Conservation (phyloP, 1,284 basidiomycete genomes). For the Ustilago shanxiensis region DNA sequence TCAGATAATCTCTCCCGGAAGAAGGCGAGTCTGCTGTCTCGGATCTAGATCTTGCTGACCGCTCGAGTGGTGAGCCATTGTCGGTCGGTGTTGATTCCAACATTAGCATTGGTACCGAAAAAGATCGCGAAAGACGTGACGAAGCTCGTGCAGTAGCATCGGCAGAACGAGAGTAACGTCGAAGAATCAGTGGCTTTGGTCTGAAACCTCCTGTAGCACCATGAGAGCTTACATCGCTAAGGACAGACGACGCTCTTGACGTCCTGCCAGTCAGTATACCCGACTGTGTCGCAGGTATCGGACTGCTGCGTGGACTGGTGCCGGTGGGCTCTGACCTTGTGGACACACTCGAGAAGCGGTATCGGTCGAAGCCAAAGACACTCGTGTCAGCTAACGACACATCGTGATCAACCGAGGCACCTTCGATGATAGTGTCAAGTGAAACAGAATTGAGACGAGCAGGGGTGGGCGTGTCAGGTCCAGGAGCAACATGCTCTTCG, state of each 20-base stretch:
- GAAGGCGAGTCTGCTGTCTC: neutral
- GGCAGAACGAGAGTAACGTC: neutral
- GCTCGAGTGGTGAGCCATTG: neutral
- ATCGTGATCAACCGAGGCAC: constrained; percentile 13
- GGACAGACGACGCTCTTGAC: constrained; percentile 6
- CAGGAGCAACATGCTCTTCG: neutral
- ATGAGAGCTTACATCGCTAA: neutral
- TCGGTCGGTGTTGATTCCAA: neutral
- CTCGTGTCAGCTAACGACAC: constrained; percentile 9
- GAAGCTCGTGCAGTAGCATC: neutral
- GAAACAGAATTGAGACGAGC: constrained; percentile 10
- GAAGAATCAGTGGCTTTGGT: constrained; percentile 22
- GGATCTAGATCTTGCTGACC: neutral
- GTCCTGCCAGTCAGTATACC: neutral
- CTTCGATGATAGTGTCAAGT: constrained; percentile 22
- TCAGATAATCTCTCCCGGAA: neutral
- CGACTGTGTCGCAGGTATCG: neutral
- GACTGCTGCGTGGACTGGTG: neutral
- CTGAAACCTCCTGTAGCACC: constrained; percentile 4
- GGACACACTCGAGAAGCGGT: constrained; percentile 11
- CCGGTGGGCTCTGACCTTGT: neutral
- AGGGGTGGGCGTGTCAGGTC: neutral
- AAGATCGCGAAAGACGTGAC: constrained; percentile 11
- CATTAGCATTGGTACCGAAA: constrained; percentile 16
- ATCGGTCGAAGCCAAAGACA: constrained; percentile 12